Evolutionary conservation across 2,329 filamentous ascomycete genomes (phyloP), one percentile per base, ranked within the genome.

Genomic region (Tolypocladium tundrense): DNA sequence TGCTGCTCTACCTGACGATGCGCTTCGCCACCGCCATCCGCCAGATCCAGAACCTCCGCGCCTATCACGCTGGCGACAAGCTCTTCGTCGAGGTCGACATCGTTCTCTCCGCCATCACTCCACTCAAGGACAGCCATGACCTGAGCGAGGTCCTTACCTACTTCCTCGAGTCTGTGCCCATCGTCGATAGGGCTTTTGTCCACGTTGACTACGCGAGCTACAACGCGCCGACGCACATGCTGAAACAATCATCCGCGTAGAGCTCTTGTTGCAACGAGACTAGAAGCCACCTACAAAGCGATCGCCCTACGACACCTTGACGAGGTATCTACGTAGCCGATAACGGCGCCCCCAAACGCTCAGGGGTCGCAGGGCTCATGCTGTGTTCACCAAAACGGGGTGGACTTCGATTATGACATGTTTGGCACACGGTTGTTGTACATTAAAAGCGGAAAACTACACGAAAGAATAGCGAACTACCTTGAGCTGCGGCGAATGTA

Each of bases 1-100:
- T 96, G 53, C 73, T 96, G 27, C 79, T 96, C 1, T 97, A 97
- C 73, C 81, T 96, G 64, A 94, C 91, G 1, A 96, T 96, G 88
- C 88, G 92, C 24, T 96, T 96, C 69, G 91, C 91, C 52, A 90
- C 88, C 64, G 88, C 88, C 14, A 95, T 97, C 68, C 85, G 84
- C 67, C 87, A 90, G 69, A 94, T 95, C 60, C 90, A 94, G 69
- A 90, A 90, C 39, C 75, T 94, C 58, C 87, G 91, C 64, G 90
- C 90, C 2, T 95, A 94, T 69, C 90, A 95, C 67, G 86, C 87
- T 0, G 90, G 90, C 33, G 90, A 94, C 70, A 92, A 91, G 76
- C 79, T 94, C 59, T 91, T 90, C 62, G 88, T 93, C 33, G 79
- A 82, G 68, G 89, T 93, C 13, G 90, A 95, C 70, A 88, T 94